Base-by-base conservation (phyloP, 2,329 filamentous ascomycete species). In the Clonostachys byssicola region DNA sequence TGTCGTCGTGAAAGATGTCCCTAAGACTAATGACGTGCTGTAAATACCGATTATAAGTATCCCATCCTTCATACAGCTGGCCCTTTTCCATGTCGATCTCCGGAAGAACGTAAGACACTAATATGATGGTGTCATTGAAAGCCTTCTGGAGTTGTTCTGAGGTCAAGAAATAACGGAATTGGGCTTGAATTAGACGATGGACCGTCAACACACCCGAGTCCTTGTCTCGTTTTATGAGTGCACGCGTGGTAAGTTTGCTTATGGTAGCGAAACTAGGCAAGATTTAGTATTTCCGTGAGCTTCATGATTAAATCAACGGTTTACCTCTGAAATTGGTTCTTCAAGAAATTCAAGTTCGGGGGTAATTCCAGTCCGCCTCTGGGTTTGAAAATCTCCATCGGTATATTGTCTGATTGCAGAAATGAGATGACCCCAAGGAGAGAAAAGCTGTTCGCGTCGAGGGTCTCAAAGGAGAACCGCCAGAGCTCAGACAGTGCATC, bases 51-150 rank as follows among this genome's bases (percentile, higher is more conserved):
- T 30, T 34, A 17, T 45, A 52, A 14, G 14, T 18, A 2, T 51
- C 36, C 49, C 51, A 51, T 33, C n/a, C 9, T 12, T 42, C 17
- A 17, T 52, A 49, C 18, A 52, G 30, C 35, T 51, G 46, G 20
- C 35, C 44, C n/a, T 36, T 34, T 38, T 38, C 39, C 7, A 47
- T 41, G 12, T 44, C 46, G 5, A 18, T n/a, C 3, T 42, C 17
- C 7, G 49, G 49, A 23, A 51, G 49, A 9, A 42, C 47, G 40
- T 20, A 13, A 8, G 40, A 51, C 5, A 51, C 36, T 16, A 51
- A 45, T 10, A 23, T 17, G 4, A 34, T n/a, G 13, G 51, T 40
- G 12, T 49, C 23, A 42, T 47, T 17, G 40, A 49, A 49, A 4
- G 17, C 33, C 17, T 40, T 44, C 30, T 52, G 51, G n/a, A 34